Conservation (phyloP, 2,329 filamentous ascomycete species). For the Sporothrix variecibatus region DNA sequence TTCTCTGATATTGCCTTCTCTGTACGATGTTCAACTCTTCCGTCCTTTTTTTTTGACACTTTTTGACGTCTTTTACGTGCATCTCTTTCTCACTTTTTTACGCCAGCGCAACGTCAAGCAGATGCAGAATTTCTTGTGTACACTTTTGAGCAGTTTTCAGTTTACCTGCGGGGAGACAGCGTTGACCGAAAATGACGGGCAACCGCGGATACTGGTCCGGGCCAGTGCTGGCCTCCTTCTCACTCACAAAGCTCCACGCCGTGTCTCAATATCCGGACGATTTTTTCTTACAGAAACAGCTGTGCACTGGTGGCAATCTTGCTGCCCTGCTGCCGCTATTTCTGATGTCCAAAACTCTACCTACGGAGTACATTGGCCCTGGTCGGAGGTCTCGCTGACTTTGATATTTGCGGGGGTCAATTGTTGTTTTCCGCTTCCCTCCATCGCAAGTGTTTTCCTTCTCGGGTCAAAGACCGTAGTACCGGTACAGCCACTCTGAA, state of each 20-base stretch:
- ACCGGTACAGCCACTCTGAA: background rate
- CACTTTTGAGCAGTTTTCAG: constrained; percentile 17
- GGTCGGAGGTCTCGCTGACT: background rate
- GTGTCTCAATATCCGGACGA: constrained; percentile 7
- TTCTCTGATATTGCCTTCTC: background rate
- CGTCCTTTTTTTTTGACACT: background rate
- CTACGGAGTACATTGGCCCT: background rate
- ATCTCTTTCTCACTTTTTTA: background rate
- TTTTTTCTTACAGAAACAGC: background rate
- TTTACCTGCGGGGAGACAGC: background rate
- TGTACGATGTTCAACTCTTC: background rate
- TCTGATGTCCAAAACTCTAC: background rate
- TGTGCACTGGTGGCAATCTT: background rate
- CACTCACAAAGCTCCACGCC: background rate
- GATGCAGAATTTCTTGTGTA: background rate
- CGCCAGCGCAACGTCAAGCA: background rate
- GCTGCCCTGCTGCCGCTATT: too few species aligned
- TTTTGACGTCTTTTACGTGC: background rate
- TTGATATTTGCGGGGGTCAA: background rate
- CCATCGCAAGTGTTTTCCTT: background rate
- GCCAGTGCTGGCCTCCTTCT: background rate
- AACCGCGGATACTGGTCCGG: constrained; percentile 5
- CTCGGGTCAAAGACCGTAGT: background rate
- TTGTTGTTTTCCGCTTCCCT: background rate
- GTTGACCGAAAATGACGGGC: background rate